phyloP scores from a whole-genome alignment of 139 green algal genomes.

The Chlorella sp. region DNA sequence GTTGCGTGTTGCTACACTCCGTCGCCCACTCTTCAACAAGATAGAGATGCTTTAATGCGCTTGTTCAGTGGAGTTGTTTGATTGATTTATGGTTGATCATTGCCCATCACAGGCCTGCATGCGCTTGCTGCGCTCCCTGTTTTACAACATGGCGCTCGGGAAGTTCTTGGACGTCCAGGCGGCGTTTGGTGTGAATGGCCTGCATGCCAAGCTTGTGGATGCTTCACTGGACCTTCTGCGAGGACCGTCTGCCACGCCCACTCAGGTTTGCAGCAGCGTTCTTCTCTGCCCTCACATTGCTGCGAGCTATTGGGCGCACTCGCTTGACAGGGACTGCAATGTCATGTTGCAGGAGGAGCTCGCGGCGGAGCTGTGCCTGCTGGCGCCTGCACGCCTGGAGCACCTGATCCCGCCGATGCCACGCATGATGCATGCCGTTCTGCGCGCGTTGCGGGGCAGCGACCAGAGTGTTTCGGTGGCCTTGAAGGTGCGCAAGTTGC shows the following conservation, averaged over 20 bases:
- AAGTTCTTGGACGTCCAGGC: conserved; percentile 53
- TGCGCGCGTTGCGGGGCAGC: background rate
- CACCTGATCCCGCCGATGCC: conserved; percentile 83
- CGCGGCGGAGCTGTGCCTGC: conserved; percentile 89
- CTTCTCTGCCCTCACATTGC: too few relatives aligned
- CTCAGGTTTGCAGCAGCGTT: background rate
- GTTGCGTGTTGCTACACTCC: background rate
- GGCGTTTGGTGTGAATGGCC: conserved; percentile 24
- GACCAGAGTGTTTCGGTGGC: conserved; percentile 26
- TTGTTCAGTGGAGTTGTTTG: too few relatives aligned
- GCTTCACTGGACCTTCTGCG: conserved; percentile 18
- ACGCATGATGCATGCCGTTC: conserved; percentile 87
- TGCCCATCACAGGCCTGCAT: conserved; percentile 21
- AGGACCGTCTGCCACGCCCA: conserved; percentile 27
- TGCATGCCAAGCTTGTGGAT: conserved; percentile 45
- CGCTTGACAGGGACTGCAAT: too few relatives aligned
- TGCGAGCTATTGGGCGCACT: too few relatives aligned
- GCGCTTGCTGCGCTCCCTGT: conserved; percentile 35
- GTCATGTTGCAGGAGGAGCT: conserved; percentile 46
- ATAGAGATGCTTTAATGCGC: too few relatives aligned
- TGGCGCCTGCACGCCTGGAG: conserved; percentile 81
- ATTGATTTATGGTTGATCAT: background rate
- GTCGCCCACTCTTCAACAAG: too few relatives aligned
- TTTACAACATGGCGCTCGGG: conserved; percentile 37
- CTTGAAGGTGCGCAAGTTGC: background rate